These are phyloP conservation scores for Typha latifolia DNA, from an alignment of 176 grass and related monocot species.

Conservation along the genomic window DNA sequence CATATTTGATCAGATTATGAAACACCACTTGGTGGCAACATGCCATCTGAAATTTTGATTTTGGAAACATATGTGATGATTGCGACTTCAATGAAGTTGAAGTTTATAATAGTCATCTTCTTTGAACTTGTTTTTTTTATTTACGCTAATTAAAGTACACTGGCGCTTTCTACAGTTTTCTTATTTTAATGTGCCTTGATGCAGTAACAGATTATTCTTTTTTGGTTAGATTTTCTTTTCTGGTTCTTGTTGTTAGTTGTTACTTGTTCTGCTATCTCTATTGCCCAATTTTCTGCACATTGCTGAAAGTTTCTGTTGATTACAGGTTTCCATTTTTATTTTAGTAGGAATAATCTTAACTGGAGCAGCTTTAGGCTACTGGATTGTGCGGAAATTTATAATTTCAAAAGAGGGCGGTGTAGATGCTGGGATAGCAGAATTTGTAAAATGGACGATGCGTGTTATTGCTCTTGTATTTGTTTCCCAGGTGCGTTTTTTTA, in stretches of 20 bases:
- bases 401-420: slow-evolving; percentile 79
- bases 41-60: too few relatives aligned
- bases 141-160: too few relatives aligned
- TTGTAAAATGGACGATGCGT: slow-evolving; percentile 94
- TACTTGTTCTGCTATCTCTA: neutral
- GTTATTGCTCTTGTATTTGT: slow-evolving; percentile 57
- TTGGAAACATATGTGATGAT: too few relatives aligned
- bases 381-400: slow-evolving; percentile 78
- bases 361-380: slow-evolving; percentile 84
- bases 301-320: slow-evolving; percentile 13
- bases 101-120: too few relatives aligned
- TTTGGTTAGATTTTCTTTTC: neutral
- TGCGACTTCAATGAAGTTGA: too few relatives aligned
- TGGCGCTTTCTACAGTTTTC: too few relatives aligned
- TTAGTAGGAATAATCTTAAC: slow-evolving; percentile 59
- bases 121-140: too few relatives aligned
- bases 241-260: neutral
- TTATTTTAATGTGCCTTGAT: too few relatives aligned
- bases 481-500: slow-evolving; percentile 44
- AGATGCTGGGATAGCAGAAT: slow-evolving; percentile 65
- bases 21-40: too few relatives aligned
- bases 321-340: slow-evolving; percentile 78
- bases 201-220: neutral
- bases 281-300: neutral
- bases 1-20: too few relatives aligned